Percentiles rank a stretch among this genome's conserved stretches.
These are phyloP conservation scores for Lachnellula cervina DNA, from an alignment of 2,329 filamentous ascomycete species.

Conservation along the genomic window DNA sequence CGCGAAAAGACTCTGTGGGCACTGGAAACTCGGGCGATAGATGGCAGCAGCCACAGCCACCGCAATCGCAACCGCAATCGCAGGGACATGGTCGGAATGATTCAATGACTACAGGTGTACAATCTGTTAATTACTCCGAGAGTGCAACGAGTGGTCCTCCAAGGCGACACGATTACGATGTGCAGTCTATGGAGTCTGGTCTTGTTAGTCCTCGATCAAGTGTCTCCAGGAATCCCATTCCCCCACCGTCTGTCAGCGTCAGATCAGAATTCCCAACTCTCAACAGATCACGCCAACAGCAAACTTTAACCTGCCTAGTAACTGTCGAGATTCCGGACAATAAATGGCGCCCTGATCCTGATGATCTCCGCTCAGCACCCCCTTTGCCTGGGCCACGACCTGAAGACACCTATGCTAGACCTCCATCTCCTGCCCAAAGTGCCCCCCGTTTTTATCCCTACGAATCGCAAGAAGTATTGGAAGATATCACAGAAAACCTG, in stretches of 20 bases:
- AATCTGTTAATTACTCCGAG: constrained; percentile 76
- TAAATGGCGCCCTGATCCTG: constrained; percentile 82
- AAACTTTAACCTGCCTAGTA: constrained; percentile 88
- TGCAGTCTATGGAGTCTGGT: constrained; percentile 91
- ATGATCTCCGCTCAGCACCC: constrained; percentile 62
- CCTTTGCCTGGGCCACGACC: constrained; percentile 39
- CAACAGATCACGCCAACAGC: constrained; percentile 85
- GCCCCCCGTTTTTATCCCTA: constrained; percentile 61
- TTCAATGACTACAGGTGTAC: constrained; percentile 71
- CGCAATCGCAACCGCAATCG: too few species aligned
- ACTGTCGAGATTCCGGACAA: constrained; percentile 91
- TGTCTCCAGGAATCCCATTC: constrained; percentile 77
- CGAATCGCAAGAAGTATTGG: constrained; percentile 70
- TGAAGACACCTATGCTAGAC: constrained; percentile 50
- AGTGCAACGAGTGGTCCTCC: constrained; percentile 63
- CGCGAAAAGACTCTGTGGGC: too few species aligned
- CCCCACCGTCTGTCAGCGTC: constrained; percentile 84
- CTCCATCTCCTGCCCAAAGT: constrained; percentile 51
- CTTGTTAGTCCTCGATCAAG: constrained; percentile 66
- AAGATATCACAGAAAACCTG: constrained; percentile 81
- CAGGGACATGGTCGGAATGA: constrained; percentile 64
- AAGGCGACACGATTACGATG: constrained; percentile 87
- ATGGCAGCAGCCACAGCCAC: too few species aligned
- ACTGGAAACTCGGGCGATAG: too few species aligned
- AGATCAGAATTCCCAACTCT: constrained; percentile 96